Percentiles rank a stretch among this genome's conserved stretches.
These are phyloP conservation scores for Plasmodium gallinaceum DNA, from an alignment of 169 alveolate species.

Conservation along the genomic window DNA sequence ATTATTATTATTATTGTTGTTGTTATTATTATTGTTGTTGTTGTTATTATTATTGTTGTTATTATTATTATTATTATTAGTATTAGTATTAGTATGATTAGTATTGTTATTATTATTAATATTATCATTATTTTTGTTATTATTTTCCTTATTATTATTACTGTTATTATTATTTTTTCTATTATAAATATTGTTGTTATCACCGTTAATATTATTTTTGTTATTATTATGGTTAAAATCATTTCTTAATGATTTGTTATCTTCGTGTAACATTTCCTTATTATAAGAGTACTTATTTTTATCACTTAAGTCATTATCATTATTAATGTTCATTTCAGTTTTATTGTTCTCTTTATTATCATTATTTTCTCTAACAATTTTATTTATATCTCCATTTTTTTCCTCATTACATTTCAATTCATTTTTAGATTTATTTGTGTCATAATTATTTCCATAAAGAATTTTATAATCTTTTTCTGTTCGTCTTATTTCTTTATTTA, in stretches of 20 bases:
- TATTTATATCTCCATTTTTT: neutral
- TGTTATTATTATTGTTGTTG: neutral
- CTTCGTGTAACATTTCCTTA: neutral
- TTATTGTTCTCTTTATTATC: neutral
- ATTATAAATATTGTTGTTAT: neutral
- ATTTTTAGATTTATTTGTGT: neutral
- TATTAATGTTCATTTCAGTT: neutral
- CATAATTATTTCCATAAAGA: slow-evolving; percentile 4
- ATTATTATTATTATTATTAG: too few relatives aligned
- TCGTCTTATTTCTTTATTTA: slow-evolving; percentile 4
- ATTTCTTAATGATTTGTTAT: neutral
- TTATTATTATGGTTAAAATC: neutral
- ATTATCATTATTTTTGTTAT: neutral
- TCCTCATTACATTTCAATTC: neutral
- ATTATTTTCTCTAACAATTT: slow-evolving; percentile 1
- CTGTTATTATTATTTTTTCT: neutral
- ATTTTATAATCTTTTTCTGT: slow-evolving; percentile 6
- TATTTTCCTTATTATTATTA: neutral
- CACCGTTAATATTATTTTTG: neutral
- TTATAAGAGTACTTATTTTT: neutral
- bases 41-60: neutral
- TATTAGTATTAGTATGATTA: slow-evolving; percentile 1
- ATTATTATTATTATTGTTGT: neutral
- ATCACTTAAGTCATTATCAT: neutral
- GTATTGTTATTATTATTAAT: too few relatives aligned